These are phyloP conservation scores for Marasmius oreades DNA, from an alignment of 1,284 basidiomycete genomes.

Conservation along the genomic window DNA sequence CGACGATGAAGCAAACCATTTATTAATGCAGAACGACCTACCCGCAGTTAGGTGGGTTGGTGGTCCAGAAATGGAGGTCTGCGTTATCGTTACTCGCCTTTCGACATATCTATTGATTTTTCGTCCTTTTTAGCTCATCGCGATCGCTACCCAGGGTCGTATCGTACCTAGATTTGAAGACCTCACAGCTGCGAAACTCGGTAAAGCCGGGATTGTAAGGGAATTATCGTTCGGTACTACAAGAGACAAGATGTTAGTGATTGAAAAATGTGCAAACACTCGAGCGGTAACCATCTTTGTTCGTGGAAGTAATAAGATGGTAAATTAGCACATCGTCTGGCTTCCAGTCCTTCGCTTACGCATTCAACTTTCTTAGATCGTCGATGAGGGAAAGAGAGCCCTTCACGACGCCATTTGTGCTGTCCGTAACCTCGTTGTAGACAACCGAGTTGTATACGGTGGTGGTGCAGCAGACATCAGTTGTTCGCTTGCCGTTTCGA, in stretches of 20 bases:
- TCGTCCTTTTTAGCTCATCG: conserved; percentile 69
- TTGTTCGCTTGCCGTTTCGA: conserved; percentile 88
- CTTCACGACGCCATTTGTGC: conserved; percentile 97
- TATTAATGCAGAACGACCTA: conserved; percentile 96
- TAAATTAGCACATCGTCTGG: conserved; percentile 29
- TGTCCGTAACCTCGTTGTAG: conserved; percentile 91
- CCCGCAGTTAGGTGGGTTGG: conserved; percentile 99
- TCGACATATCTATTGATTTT: conserved; percentile 1
- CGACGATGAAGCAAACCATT: conserved; percentile 98
- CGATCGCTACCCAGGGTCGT: conserved; percentile 96
- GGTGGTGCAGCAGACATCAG: conserved; percentile 98
- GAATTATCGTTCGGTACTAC: conserved; percentile 97
- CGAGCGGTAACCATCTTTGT: conserved; percentile 98
- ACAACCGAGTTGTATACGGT: conserved; percentile 97
- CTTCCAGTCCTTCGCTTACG: background rate
- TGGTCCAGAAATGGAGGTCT: conserved; percentile 96
- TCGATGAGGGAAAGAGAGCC: conserved; percentile 97
- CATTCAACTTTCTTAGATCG: conserved; percentile 59
- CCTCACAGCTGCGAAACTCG: conserved; percentile 87
- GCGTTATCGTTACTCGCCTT: conserved; percentile 18
- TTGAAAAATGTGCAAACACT: conserved; percentile 97
- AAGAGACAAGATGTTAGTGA: conserved; percentile 97
- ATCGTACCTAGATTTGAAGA: conserved; percentile 99
- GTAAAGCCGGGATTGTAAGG: conserved; percentile 88
- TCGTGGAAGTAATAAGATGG: conserved; percentile 98